A percentile compares a stretch with the other conserved stretches of the same genome.
These are phyloP conservation scores for Myrica gale DNA, from an alignment of 306 rosid genomes.

Conservation along the genomic window DNA sequence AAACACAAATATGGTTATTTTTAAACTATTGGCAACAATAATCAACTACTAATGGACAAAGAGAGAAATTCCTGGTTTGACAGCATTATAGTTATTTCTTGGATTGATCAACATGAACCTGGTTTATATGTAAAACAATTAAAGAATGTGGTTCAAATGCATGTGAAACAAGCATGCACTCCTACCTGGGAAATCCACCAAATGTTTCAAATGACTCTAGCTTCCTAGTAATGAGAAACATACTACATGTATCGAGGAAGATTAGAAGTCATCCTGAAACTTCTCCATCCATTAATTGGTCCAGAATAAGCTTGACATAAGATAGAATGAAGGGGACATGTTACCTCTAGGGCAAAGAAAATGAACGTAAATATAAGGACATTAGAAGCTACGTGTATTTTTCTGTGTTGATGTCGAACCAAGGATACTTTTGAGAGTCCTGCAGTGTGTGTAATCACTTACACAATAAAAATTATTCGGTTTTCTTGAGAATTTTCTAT, in stretches of 20 bases:
- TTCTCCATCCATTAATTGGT: not conserved
- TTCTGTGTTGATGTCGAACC: too few species aligned
- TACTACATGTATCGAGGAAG: not conserved
- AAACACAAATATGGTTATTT: not conserved
- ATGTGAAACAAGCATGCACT: not conserved
- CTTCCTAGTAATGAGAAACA: not conserved
- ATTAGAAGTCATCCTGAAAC: not conserved
- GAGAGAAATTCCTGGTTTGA: not conserved
- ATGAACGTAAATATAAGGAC: not conserved
- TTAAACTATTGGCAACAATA: not conserved
- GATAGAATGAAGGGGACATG: not conserved
- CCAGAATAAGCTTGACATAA: not conserved
- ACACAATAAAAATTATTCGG: too few species aligned
- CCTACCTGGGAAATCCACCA: not conserved
- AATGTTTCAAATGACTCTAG: not conserved
- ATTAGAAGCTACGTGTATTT: too few species aligned
- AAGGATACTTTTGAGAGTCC: too few species aligned
- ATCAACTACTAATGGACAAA: not conserved
- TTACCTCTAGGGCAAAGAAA: not conserved
- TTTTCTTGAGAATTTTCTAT: too few species aligned
- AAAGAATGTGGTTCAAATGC: not conserved
- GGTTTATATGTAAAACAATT: too few species aligned
- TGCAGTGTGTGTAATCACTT: too few species aligned
- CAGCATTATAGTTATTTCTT: not conserved
- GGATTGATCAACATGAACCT: not conserved